A percentile compares a stretch with the other conserved stretches of the same genome.
phyloP scores from a whole-genome alignment of 73 alveolate genomes.

The Tetrahymena elliotti region DNA sequence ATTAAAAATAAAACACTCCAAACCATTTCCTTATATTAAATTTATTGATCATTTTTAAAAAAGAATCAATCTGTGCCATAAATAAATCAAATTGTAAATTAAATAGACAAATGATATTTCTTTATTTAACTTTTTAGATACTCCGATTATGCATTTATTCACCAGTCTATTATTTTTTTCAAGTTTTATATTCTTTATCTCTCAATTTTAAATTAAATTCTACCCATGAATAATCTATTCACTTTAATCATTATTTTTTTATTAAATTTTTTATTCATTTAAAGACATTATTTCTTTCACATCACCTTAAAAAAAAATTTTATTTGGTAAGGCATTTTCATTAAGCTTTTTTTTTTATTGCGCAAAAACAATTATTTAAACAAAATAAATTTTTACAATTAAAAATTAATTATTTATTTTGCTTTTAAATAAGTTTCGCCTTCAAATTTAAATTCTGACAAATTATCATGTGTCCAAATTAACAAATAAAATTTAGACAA shows the following conservation, averaged over 20 bases:
- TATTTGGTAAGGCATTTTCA: neutral
- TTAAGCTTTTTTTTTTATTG: neutral
- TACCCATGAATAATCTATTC: neutral
- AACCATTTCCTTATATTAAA: neutral
- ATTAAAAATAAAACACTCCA: neutral
- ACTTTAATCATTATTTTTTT: too few species aligned
- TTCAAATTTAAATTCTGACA: neutral
- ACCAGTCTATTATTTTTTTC: neutral
- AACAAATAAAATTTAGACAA: neutral
- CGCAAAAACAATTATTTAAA: neutral
- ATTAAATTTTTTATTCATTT: neutral
- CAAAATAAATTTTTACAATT: neutral
- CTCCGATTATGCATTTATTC: too few species aligned
- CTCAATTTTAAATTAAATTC: neutral
- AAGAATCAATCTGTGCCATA: neutral
- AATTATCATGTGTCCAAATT: neutral
- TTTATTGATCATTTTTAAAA: neutral
- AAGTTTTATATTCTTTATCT: neutral
- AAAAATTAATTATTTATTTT: neutral
- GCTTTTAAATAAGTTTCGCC: neutral
- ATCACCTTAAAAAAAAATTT: neutral
- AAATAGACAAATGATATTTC: neutral
- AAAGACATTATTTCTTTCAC: neutral
- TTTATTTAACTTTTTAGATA: neutral
- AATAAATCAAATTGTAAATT: neutral